phyloP scores from a whole-genome alignment of 257 asterid genomes.

The Solanum lignicaule region DNA sequence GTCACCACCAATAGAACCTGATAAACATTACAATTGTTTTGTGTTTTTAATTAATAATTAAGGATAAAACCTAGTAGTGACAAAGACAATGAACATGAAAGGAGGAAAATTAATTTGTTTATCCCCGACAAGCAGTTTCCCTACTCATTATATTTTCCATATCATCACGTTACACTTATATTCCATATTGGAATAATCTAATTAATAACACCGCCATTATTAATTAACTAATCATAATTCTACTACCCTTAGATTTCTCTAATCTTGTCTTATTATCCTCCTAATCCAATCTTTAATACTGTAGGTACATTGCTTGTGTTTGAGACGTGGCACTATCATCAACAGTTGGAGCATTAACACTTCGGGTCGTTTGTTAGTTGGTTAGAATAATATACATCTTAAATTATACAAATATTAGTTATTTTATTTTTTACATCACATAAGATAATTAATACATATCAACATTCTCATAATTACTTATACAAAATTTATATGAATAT shows the following conservation, averaged over 20 bases:
- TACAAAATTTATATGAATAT: too few species aligned
- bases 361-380: not conserved
- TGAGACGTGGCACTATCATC: not conserved
- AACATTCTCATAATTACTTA: not conserved
- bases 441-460: not conserved
- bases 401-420: too few species aligned
- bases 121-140: conserved; percentile 31
- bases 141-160: not conserved
- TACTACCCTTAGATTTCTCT: conserved; percentile 7
- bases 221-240: not conserved
- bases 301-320: not conserved
- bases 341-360: not conserved
- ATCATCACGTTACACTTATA: not conserved
- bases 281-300: not conserved
- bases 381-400: too few species aligned
- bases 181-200: not conserved
- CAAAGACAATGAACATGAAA: conserved; percentile 34
- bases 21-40: not conserved
- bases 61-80: not conserved
- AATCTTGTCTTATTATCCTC: not conserved
- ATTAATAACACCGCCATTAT: not conserved
- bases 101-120: conserved; percentile 7
- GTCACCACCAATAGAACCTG: not conserved
- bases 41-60: not conserved
- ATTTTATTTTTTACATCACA: not conserved